These are phyloP conservation scores for Canavalia gladiata DNA, from an alignment of 306 rosid genomes.

Conservation along the genomic window DNA sequence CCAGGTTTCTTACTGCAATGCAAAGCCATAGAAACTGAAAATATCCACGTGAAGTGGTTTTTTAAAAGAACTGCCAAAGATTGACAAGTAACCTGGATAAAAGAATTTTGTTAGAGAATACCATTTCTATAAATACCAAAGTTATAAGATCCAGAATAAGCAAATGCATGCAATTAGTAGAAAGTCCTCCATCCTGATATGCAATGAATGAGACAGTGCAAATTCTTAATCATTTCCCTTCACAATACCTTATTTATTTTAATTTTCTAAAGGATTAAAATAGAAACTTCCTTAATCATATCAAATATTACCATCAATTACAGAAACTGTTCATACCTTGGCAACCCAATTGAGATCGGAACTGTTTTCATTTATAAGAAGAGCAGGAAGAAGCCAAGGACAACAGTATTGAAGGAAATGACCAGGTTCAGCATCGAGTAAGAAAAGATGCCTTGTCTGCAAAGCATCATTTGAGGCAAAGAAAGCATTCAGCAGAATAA, in stretches of 20 bases:
- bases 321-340: constrained; percentile 60
- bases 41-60: constrained; percentile 77
- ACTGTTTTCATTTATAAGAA: constrained; percentile 71
- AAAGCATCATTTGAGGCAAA: constrained; percentile 37
- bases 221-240: constrained; percentile 27
- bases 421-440: constrained; percentile 80
- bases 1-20: constrained; percentile 78
- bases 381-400: constrained; percentile 93
- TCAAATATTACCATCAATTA: constrained; percentile 21
- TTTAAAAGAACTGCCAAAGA: constrained; percentile 70
- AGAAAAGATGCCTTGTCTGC: constrained; percentile 84
- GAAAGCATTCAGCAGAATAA: constrained; percentile 29
- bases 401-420: constrained; percentile 84
- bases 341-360: constrained; percentile 80
- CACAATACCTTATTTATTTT: neutral
- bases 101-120: constrained; percentile 47
- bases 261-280: neutral
- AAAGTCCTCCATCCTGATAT: neutral
- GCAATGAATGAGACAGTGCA: constrained; percentile 16
- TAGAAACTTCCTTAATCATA: constrained; percentile 40
- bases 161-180: neutral
- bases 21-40: constrained; percentile 80
- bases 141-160: neutral
- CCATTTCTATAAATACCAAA: constrained; percentile 30
- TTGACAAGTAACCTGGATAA: constrained; percentile 77